Evolutionary conservation across 148 eudicot genomes (phyloP).

Genomic region (Simmondsia chinensis): DNA sequence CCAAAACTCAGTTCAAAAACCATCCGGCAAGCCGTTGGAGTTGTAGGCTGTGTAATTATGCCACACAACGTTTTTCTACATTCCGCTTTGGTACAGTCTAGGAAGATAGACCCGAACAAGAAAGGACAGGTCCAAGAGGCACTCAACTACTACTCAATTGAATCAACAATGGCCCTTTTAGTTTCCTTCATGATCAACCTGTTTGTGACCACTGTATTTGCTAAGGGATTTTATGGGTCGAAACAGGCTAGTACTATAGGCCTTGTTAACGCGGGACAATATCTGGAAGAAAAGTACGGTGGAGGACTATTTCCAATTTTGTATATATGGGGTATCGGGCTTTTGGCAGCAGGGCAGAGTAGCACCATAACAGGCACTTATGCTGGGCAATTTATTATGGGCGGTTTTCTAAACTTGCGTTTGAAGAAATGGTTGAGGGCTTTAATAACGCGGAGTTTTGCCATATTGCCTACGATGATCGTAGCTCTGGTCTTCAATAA

Average conservation of each 20-base stretch:
- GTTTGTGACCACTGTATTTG: conserved; percentile 77
- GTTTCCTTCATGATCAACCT: conserved; percentile 68
- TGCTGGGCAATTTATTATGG: conserved; percentile 89
- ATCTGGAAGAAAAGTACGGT: conserved; percentile 64
- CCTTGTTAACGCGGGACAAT: conserved; percentile 72
- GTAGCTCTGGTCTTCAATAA: conserved; percentile 61
- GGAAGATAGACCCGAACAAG: conserved; percentile 61
- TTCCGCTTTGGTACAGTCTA: conserved; percentile 83
- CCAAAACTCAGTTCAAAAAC: conserved; percentile 69
- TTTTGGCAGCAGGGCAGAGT: conserved; percentile 90
- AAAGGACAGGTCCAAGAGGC: conserved; percentile 73
- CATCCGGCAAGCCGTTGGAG: conserved; percentile 66
- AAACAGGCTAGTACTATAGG: conserved; percentile 58
- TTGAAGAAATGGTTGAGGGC: conserved; percentile 76
- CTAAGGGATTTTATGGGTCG: conserved; percentile 71
- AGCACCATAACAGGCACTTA: conserved; percentile 91
- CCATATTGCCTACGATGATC: conserved; percentile 76
- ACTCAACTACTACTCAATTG: conserved; percentile 69
- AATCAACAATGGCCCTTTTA: conserved; percentile 54
- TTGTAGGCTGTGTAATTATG: conserved; percentile 82
- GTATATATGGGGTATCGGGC: conserved; percentile 90
- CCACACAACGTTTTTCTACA: conserved; percentile 86
- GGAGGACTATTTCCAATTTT: conserved; percentile 68
- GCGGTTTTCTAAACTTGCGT: conserved; percentile 68
- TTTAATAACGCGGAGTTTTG: conserved; percentile 78